Percentiles rank a stretch among this genome's conserved stretches.
Conservation (phyloP, 306 rosid species). For the Sicyos edulis region DNA sequence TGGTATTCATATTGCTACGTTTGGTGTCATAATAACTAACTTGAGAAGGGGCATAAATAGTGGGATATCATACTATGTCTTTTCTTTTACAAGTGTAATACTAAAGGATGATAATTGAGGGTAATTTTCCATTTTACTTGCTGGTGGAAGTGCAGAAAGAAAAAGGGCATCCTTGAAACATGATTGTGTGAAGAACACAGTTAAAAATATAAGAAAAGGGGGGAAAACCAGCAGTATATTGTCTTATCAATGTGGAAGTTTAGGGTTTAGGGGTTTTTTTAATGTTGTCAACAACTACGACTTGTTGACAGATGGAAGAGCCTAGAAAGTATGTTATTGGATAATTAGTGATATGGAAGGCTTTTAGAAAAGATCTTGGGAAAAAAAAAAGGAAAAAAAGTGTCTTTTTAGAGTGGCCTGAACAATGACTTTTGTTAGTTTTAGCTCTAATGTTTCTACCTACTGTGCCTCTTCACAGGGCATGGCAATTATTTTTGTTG, state of each 20-base stretch:
- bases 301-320: background rate
- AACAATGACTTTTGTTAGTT: conserved; percentile 11
- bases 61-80: background rate
- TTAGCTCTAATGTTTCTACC: background rate
- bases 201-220: background rate
- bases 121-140: background rate
- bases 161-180: conserved; percentile 6
- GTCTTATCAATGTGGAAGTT: background rate
- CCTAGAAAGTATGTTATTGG: conserved; percentile 6
- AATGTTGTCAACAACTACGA: conserved; percentile 3
- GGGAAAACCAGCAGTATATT: background rate
- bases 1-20: background rate
- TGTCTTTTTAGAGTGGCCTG: background rate
- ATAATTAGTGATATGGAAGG: background rate
- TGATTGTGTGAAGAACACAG: background rate
- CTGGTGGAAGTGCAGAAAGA: conserved; percentile 9
- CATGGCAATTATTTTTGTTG: background rate
- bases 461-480: background rate
- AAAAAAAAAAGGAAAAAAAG: background rate
- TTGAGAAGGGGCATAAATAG: background rate
- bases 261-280: background rate
- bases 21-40: background rate
- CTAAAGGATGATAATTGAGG: background rate
- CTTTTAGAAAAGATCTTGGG: conserved; percentile 2
- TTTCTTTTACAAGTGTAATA: background rate